Base-by-base conservation (phyloP, 192 early-diverging fungal species). In the Coemansia sp. region DNA sequence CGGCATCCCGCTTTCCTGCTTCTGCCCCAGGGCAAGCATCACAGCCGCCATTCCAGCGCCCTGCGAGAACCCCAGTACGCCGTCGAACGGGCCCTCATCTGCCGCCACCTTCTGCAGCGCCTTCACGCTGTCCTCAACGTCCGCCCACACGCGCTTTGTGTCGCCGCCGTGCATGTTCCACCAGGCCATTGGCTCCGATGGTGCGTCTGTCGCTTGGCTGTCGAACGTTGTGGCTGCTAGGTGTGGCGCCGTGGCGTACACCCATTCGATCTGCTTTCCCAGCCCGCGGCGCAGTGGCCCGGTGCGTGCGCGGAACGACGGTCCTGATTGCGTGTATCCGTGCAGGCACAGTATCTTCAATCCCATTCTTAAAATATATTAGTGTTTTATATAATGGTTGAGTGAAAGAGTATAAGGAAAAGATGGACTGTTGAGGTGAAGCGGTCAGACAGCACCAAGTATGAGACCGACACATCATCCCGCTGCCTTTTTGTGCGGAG, bases 21-120 rank as follows among this genome's bases (percentile, higher is more conserved):
- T 12, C 34, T 65, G 60, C 24, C 57, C 44, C 33, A 69, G 38
- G 10, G 62, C 73, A 19, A 46, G 1, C 39, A 69, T 8, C 1
- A 76, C 53, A 0, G 73, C 67, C 0, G 73, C 67, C 73, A 76
- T 69, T 9, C 63, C 63, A 21, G 73, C 37, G 5, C 73, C 73
- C 63, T 76, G 73, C 55, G 73, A 76, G 41, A 76, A 76, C 19
- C 73, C 73, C 4, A 76, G 15, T 13, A 76, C 42, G 14, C 62
- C 73, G 13, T 76, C 63, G 43, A 76, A 69, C 34, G 73, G 73
- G 0, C 73, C 73, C 15, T 66, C 40, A 13, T 66, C 60, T 0
- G 7, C 15, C 7, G 69, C 50, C 0, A 17, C 23, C 18, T 41
- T 12, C 9, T n/a, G 11, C 2, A 76, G 21, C 1, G 21, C n/a